Percentiles rank a stretch among this genome's conserved stretches.
phyloP scores from a whole-genome alignment of 1,139 yeast species.

The Saccharomycopsis hybrid region DNA sequence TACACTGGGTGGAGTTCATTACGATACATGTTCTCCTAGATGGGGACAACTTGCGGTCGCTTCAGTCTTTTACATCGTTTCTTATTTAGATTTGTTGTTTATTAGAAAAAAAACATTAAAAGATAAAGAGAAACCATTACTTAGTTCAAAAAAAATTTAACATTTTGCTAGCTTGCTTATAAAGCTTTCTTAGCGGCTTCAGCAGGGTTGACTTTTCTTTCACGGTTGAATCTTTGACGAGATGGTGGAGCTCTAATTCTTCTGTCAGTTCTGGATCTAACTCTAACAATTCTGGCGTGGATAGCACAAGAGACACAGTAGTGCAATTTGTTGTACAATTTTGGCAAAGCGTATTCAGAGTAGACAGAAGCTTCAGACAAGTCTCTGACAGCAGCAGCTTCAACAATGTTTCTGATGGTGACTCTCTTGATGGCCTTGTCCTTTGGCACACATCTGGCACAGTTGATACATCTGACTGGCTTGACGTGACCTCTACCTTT shows the following conservation, averaged over 20 bases:
- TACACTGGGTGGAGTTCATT: no score
- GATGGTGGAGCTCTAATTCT: slow-evolving; percentile 98
- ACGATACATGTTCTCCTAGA: no score
- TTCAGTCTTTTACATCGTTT: no score
- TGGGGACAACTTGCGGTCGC: no score
- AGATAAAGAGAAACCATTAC: no score
- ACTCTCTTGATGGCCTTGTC: slow-evolving; percentile 99
- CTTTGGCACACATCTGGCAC: slow-evolving; percentile 99
- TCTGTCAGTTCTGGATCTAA: slow-evolving; percentile 98
- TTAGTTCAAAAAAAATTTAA: no score
- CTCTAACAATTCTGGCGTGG: slow-evolving; percentile 99
- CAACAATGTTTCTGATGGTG: slow-evolving; percentile 99
- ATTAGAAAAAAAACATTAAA: no score
- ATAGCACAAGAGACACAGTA: slow-evolving; percentile 99
- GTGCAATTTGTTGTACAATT: slow-evolving; percentile 99
- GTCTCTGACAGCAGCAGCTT: slow-evolving; percentile 99
- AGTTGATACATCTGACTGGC: slow-evolving; percentile 99
- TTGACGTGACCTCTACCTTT: slow-evolving; percentile 99
- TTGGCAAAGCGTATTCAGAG: slow-evolving; percentile 98
- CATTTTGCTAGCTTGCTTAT: not conserved
- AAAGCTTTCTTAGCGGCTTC: slow-evolving; percentile 96
- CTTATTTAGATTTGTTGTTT: no score
- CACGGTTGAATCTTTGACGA: slow-evolving; percentile 97
- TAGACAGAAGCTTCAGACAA: slow-evolving; percentile 99
- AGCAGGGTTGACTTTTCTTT: slow-evolving; percentile 93